Base-by-base conservation (phyloP, 345 rosid species). In the Chamaenerion angustifolium region DNA sequence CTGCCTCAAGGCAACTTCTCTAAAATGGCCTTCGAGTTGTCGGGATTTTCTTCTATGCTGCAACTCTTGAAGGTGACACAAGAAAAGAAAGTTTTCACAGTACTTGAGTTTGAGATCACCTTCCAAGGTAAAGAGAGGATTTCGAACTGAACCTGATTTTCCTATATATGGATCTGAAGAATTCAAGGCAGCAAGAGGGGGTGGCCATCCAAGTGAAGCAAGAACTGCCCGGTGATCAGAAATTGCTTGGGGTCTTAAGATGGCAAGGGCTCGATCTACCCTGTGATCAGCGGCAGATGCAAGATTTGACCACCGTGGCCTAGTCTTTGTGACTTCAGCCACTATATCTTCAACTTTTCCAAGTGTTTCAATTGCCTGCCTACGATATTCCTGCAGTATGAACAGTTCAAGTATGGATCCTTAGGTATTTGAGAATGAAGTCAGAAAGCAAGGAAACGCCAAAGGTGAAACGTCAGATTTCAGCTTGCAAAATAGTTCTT, bases 191-290 rank as follows among this genome's bases (percentile, higher is more conserved):
- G 87, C 76, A 71, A 87, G 84, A 31, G 76, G 82, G 4, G 90
- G 96, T 45, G 98, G 98, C 98, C 98, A 87, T 55, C 88, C 78
- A 53, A 92, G 79, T 56, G 95, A 84, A 49, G 82, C 37, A 56
- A 92, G 88, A 74, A 87, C 77, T 15, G 77, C 57, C 37, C 95
- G 75, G 53, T 87, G 80, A 67, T 92, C 95, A 21, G 95, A 89
- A 58, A 87, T 71, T 56, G 87, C 96, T 54, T 87, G 98, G 45
- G 96, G 98, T 71, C 96, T 71, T 62, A 90, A 53, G 56, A 80
- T 71, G 35, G 98, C 93, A 40, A 92, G 76, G 60, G 94, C 83
- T 51, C 94, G 75, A 75, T 92, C 98, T 31, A 92, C 78, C 71
- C 98, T 75, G 56, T 82, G 88, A 74, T 92, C 90, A 73, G 79